Conservation (phyloP, 1,284 basidiomycete genomes). For the Leccinum subspadiceum region DNA sequence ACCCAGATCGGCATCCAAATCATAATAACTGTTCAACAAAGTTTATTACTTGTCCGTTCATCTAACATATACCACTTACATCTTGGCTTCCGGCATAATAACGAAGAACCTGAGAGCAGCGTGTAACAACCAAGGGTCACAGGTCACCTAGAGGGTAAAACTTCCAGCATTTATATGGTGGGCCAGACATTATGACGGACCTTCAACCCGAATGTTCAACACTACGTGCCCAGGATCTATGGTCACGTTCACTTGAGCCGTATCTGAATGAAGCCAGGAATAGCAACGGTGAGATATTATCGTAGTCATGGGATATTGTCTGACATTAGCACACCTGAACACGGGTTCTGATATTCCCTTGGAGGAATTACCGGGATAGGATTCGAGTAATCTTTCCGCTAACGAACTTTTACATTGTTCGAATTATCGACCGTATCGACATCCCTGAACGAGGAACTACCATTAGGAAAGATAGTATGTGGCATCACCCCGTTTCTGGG, state of each 20-base stretch:
- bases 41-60: not conserved
- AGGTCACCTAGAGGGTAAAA: not conserved
- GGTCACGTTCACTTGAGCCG: slow-evolving; percentile 18
- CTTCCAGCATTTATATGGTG: slow-evolving; percentile 11
- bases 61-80: slow-evolving; percentile 34
- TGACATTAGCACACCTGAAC: slow-evolving; percentile 1
- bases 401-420: not conserved
- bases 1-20: slow-evolving; percentile 54
- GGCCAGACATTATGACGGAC: not conserved
- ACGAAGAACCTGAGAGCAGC: not conserved
- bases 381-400: not conserved
- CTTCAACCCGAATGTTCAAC: slow-evolving; percentile 3
- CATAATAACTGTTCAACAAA: slow-evolving; percentile 49
- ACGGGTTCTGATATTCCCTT: not conserved
- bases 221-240: not conserved
- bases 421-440: not conserved
- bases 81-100: slow-evolving; percentile 44
- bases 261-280: slow-evolving; percentile 7
- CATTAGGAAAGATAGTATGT: slow-evolving; percentile 60
- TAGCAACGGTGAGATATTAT: slow-evolving; percentile 16
- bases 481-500: slow-evolving; percentile 72
- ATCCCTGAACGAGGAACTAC: slow-evolving; percentile 37
- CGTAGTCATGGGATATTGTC: slow-evolving; percentile 20
- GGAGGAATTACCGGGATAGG: not conserved
- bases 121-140: not conserved